Conservation (phyloP, 148 eudicot species). For the Vaccinium macrocarpon region DNA sequence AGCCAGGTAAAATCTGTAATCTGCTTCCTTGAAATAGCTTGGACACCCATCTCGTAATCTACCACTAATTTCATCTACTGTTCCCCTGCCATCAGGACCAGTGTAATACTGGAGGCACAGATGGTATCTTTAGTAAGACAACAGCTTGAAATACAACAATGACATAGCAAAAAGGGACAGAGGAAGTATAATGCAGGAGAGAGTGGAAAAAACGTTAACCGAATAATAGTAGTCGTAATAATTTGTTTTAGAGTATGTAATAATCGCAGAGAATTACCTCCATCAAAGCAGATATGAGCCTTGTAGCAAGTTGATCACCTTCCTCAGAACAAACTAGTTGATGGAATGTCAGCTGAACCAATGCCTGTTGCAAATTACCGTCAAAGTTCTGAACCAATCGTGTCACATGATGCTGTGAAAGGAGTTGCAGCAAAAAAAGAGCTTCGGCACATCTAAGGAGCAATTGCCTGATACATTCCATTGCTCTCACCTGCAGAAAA, state of each 20-base stretch:
- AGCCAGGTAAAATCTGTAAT: conserved; percentile 91
- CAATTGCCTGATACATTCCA: conserved; percentile 91
- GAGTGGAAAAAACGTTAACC: not conserved
- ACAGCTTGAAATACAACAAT: not conserved
- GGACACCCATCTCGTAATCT: conserved; percentile 92
- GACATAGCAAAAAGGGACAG: not conserved
- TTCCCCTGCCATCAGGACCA: conserved; percentile 97
- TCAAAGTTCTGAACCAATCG: conserved; percentile 81
- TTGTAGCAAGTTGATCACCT: conserved; percentile 81
- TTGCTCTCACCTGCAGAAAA: conserved; percentile 80
- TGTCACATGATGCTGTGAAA: conserved; percentile 74
- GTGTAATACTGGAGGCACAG: conserved; percentile 72
- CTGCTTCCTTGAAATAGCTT: conserved; percentile 93
- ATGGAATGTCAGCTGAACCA: conserved; percentile 80
- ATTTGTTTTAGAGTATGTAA: not conserved
- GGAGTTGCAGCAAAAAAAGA: conserved; percentile 81
- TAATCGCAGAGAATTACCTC: conserved; percentile 55
- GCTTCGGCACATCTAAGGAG: conserved; percentile 96
- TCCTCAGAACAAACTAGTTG: conserved; percentile 93
- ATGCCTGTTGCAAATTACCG: conserved; percentile 39
- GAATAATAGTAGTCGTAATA: not conserved
- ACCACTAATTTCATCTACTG: conserved; percentile 86
- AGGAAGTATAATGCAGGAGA: not conserved
- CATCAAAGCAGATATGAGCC: conserved; percentile 92
- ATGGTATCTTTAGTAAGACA: conserved; percentile 22